A percentile compares a stretch with the other conserved stretches of the same genome.
Evolutionary conservation across 2,329 filamentous ascomycete species (phyloP).

Genomic region (Macrophomina tecta): DNA sequence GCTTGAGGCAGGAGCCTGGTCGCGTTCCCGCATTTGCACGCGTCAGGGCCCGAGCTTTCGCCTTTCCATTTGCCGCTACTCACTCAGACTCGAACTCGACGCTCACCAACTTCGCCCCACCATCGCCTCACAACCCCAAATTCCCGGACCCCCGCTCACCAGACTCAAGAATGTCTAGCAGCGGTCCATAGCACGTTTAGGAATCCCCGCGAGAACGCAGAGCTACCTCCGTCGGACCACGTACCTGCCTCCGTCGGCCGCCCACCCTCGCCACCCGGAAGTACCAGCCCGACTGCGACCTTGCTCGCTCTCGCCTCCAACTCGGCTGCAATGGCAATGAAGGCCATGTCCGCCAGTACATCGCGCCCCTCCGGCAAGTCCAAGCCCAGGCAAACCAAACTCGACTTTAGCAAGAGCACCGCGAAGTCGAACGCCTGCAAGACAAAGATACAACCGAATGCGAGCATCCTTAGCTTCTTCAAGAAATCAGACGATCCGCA

Average conservation of each 20-base stretch:
- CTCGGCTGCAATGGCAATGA: constrained; percentile 34
- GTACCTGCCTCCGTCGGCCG: constrained; percentile 56
- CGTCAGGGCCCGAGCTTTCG: not conserved
- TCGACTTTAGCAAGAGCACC: constrained; percentile 43
- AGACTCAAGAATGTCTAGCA: not conserved
- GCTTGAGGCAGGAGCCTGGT: too few relatives aligned
- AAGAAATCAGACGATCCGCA: constrained; percentile 55
- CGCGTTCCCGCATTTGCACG: not conserved
- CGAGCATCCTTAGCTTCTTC: constrained; percentile 62
- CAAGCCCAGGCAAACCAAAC: constrained; percentile 42
- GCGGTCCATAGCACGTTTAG: constrained; percentile 55
- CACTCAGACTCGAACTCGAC: too few relatives aligned
- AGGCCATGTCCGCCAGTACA: constrained; percentile 32
- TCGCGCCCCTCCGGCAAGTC: constrained; percentile 23
- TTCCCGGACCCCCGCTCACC: too few relatives aligned
- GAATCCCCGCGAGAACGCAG: constrained; percentile 57
- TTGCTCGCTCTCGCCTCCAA: not conserved
- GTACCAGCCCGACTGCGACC: constrained; percentile 29
- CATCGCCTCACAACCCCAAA: too few relatives aligned
- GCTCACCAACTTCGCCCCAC: too few relatives aligned
- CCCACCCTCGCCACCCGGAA: constrained; percentile 57
- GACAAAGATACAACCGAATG: constrained; percentile 52
- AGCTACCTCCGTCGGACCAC: constrained; percentile 41
- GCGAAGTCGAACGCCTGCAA: constrained; percentile 39
- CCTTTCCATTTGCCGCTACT: not conserved